Base-by-base conservation (phyloP, 331 rosid species). In the Acacia concinna region DNA sequence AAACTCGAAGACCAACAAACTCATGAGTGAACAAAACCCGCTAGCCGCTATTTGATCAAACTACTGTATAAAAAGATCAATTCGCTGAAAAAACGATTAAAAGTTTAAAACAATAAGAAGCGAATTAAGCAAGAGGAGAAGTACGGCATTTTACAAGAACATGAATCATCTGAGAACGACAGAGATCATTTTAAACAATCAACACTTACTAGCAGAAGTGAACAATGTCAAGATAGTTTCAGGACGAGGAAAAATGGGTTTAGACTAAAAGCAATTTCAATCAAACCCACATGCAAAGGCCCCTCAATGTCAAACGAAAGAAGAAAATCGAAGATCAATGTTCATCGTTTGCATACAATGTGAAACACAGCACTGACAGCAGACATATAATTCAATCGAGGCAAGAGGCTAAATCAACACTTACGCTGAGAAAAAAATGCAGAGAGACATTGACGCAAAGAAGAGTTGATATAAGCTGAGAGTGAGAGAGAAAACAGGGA, bases 401-500 rank as follows among this genome's bases (percentile, higher is more conserved):
- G 75, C 11, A 20, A 46, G 81, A 35, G 73, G 44, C 71, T 35
- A n/a, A 51, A 28, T 47, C 7, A 72, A 66, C 3, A 66, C 85
- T 78, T 44, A 78, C 84, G 27, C 0, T 4, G 78, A 44, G 35
- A 8, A 8, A 57, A 17, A 73, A 63, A 43, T 6, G 21, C 12
- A 68, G 6, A 49, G 72, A 41, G 44, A 56, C 40, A 81, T 74
- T 43, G 76, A 44, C 38, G 40, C 25, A 69, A 79, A 66, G 73
- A 54, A 60, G 82, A 49, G 62, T 47, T 5, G 46, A 57, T 52
- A 49, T 43, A 47, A 76, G 75, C 41, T 10, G 76, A 46, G 73
- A 21, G 71, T 32, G 73, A 57, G 44, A 41, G 78, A 41, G 30
- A 67, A 32, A 68, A 32, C 35, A 31, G 4, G 30, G 60, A 74